Evolutionary conservation across 164 flowering plant genomes (phyloP), one percentile per base, ranked within the genome.

Genomic region (Macadamia tetraphylla): DNA sequence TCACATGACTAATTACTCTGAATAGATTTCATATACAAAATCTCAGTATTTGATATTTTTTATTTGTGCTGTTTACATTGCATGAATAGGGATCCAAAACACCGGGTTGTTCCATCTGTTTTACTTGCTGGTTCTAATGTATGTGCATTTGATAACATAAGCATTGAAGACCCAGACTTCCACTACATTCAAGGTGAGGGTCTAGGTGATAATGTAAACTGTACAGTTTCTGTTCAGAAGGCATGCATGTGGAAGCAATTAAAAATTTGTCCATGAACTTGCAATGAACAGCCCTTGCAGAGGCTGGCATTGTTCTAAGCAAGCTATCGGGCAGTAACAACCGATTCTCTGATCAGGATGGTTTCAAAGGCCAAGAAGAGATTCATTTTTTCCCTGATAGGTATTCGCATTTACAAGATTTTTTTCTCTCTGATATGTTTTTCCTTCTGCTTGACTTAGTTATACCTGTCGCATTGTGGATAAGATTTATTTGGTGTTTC

Each of bases 301-400:
- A 91, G 78, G 84, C 97, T 74, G 98, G 98, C 56, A 70, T 94
- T 51, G 63, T 90, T 66, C 71, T 76, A 23, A 91, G 98, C 86
- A 90, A 86, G 73, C 77, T 94, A 14, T 83, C 88, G 15, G 70
- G 30, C 64, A 79, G 62, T 30, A 75, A 56, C 42, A 70, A 66
- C n/a, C 57, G 57, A 67, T 67, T 46, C 46, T 66, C 65, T 63
- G 73, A 64, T 18, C 60, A n/a, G 68, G 73, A 71, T 61, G 75
- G 48, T 66, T 76, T 60, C 44, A 51, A 72, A 58, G 72, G 49
- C 40, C 67, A 75, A 67, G 72, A 57, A 69, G 65, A 62, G 29
- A 49, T 77, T 46, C 23, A 70, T 31, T 94, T 90, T 82, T 81
- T 17, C 64, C 93, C 98, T 60, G 94, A 91, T 44, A 87, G 95